Evolutionary conservation across 345 rosid species (phyloP), one percentile per base, ranked within the genome.

Genomic region (Noccaea caerulescens): DNA sequence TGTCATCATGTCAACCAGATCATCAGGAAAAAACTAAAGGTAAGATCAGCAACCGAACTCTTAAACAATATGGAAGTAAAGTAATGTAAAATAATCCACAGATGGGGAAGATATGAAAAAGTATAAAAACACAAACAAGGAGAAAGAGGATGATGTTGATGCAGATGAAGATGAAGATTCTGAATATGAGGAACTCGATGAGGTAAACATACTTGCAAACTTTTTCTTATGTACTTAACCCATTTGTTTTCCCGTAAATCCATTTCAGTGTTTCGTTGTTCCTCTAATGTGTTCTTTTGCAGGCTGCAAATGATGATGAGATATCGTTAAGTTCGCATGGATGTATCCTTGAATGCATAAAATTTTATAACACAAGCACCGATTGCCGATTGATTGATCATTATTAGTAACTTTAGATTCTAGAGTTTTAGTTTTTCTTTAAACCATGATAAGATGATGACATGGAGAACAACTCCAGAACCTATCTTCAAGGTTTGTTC

Each of bases 401-500:
- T 73, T 39, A 20, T 10, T 49, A 7, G 38, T 33, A 8, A 25
- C 30, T 58, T 45, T 16, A 47, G 60, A 30, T 57, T 57, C 8
- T 16, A 45, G 14, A 6, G 53, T 13, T 68, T 41, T 34, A 2
- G 68, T 64, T 66, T 62, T 55, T 56, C 71, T 63, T 69, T 13
- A 57, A 62, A 50, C 12, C 33, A 47, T 49, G 42, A 43, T 27
- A 54, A 68, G 90, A 79, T 83, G 55, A 75, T 18, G 91, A 83
- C 66, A 79, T 64, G 79, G 92, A 78, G 63, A 86, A 76, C 85
- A 87, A 86, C 76, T 86, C 98, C 18, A 86, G 84, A 76, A 80
- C 79, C 33, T 86, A 86, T 76, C 75, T 91, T 73, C 97, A 91
- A 87, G 96, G 90, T 66, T 91, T 93, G 47, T 91, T 93, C 33